Percentiles rank a stretch among this genome's conserved stretches.
phyloP scores from a whole-genome alignment of 2,329 filamentous ascomycete genomes.

The Paraconiothyrium sp. region DNA sequence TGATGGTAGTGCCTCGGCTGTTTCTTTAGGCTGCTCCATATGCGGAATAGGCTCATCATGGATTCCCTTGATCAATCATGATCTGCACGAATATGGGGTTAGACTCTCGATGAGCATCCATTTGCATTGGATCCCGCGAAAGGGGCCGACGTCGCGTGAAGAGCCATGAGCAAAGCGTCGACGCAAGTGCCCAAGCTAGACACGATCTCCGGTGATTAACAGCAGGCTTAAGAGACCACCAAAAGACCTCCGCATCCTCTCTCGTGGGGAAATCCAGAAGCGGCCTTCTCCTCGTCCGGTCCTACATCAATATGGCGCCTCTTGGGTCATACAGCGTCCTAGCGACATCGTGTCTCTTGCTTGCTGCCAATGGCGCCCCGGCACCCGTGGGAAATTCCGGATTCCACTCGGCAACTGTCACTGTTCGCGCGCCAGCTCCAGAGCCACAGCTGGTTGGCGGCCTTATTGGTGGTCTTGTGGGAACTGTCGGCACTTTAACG shows the following conservation, averaged over 20 bases:
- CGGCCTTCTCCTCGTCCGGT: neutral
- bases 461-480: constrained; percentile 7
- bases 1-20: neutral
- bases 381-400: constrained; percentile 2
- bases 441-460: constrained; percentile 12
- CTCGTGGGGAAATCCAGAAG: neutral
- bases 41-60: neutral
- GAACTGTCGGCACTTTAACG: neutral
- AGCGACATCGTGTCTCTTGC: neutral
- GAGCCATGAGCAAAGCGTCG: neutral
- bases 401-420: neutral
- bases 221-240: neutral
- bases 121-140: neutral
- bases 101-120: neutral
- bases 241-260: neutral
- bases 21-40: neutral
- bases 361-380: constrained; percentile 7
- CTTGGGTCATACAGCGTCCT: constrained; percentile 11
- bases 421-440: constrained; percentile 10
- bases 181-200: no score
- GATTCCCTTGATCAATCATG: neutral
- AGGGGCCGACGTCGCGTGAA: neutral
- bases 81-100: neutral
- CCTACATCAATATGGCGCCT: constrained; percentile 2
- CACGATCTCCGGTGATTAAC: neutral